Evolutionary conservation across 441 rosid species (phyloP), one percentile per base, ranked within the genome.

Genomic region (Corymbia citriodora): DNA sequence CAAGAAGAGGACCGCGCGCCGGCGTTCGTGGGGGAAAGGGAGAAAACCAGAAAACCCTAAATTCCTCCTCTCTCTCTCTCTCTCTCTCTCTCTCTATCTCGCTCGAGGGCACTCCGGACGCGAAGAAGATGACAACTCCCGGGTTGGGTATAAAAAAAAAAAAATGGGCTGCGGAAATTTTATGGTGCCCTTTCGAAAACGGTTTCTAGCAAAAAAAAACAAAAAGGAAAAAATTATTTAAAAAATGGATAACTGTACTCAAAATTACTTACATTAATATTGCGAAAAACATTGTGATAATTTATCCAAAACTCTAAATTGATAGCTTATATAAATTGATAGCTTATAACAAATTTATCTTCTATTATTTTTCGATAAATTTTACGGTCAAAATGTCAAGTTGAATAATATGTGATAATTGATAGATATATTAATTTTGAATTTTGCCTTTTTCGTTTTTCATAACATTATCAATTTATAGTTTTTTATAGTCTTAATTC

Each of bases 361-460:
- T 55, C 55, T 1, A 3, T 17, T 55, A 16, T 8, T 55, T 55
- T 55, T 55, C 21, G 3, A 16, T 55, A 17, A 55, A 17, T 55
- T 55, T 59, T 4, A 23, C 65, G 13, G 0, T 59, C 6, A 59
- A 59, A 59, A 0, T 23, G 0, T 0, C 21, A 0, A 57, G 0
- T 57, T 23, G 6, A 59, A 40, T 40, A 27, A 23, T 23, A 0
- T 0, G 1, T 25, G n/a, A 1, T 0, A 3, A 7, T 21, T 57
- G 29, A 27, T 59, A 23, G 10, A 10, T 23, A 29, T 55, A 55
- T 1, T 3, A 55, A 2, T 55, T 55, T 55, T 1, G 9, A 2
- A 9, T 59, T 25, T 59, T 59, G 25, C 0, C 3, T 59, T 3
- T 59, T 59, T 4, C 0, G 0, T 59, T 59, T 59, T 6, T 40